Base-by-base conservation (phyloP, 352 stramenopile species). In the Phytophthora tubulina region DNA sequence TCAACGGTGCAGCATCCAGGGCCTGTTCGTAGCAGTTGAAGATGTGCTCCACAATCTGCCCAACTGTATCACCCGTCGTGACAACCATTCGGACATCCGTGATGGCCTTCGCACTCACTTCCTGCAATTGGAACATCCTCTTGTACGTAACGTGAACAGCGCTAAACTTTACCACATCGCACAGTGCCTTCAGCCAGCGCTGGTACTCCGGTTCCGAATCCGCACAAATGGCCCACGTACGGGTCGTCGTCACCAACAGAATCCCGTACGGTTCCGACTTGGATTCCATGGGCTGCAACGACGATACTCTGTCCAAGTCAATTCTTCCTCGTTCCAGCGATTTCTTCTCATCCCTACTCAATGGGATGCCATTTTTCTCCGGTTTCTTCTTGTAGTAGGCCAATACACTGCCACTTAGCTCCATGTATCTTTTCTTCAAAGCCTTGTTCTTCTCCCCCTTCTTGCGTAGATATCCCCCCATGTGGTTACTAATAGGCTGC, bases 361-460 rank as follows among this genome's bases (percentile, higher is more conserved):
- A 63, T 17, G 86, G 86, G 45, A 93, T 85, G 13, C 87, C 89
- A 42, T 92, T 83, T 66, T 90, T 94, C 54, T 91, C 85, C 2
- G 89, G 89, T 63, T 95, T 94, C 64, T 94, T 95, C 75, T 92
- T 93, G 75, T 94, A 96, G 63, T 96, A 96, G 27, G 85, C 82
- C 36, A 96, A 53, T 6, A 94, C 59, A 1, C 71, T 82, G 41
- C 87, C 86, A 50, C 89, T 92, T 0, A 96, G 72, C 63, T 95
- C 89, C 86, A 96, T 95, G 79, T 93, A 96, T 8, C 89, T 79
- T 15, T 84, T 84, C 71, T 94, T 94, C 59, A 93, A 89, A 13
- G 89, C 86, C 38, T 88, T 88, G 64, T 96, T 96, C 35, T 81
- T 93, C 66, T 96, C 89, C 39, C 89, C 89, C 48, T 88, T 88